Base-by-base conservation (phyloP, 495 filamentous ascomycete genomes). In the Trypethelium eluteriae region DNA sequence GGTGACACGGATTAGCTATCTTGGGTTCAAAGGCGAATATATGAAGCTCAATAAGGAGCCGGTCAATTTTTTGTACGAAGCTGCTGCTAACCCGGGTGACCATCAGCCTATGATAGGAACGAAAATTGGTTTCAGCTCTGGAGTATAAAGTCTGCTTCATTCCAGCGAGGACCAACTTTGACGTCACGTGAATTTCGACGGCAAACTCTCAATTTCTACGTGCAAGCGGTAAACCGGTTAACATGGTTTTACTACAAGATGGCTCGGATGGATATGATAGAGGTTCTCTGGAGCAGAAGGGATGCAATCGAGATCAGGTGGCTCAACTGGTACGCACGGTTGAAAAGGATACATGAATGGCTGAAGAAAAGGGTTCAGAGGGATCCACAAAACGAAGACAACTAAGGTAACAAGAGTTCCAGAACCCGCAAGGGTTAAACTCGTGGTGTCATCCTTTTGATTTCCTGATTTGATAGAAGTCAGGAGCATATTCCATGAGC, bases 21-120 rank as follows among this genome's bases (percentile, higher is more conserved):
- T 98, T 64, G 94, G 91, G 0, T 96, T 98, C 79, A 92, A 90
- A 76, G 94, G 94, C 39, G 89, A 96, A 72, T 96, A 90, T 79
- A 90, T 92, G 85, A 85, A 86, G 72, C 75, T 96, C 71, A 92
- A 87, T 25, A 83, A 89, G 56, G 92, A 95, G 73, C 91, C 94
- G 14, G 78, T 89, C 3, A 89, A 88, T 67, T 89, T 96, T 69
- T 69, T 96, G 61, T 98, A 98, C 76, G 94, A 98, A 82, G 89
- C 91, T 25, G 93, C 94, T 16, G 88, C 94, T 39, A 96, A 96
- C 71, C 93, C 93, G 16, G 82, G 76, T 64, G 94, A 98, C 78
- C 94, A 98, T 79, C 80, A 72, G 66, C 6, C 32, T 36, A 35
- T 36, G 25, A 32, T 34, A 32, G 53, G 32, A 9, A 36, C 32